Base-by-base conservation (phyloP, 371 early-diverging fungal species). In the Apophysomyces ossiformis region DNA sequence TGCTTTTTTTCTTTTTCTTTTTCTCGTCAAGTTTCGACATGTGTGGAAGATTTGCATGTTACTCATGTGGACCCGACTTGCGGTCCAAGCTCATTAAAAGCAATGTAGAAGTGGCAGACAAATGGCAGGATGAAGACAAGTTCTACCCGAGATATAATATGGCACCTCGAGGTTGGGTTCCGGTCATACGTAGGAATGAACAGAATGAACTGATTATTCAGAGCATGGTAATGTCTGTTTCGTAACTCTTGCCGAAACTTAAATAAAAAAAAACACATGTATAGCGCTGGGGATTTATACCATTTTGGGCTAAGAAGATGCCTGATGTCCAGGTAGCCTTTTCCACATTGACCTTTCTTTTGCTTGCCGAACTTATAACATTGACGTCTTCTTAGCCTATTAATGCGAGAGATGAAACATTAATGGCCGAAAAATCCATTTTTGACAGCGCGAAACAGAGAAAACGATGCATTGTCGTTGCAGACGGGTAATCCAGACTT, bases 321-420 rank as follows among this genome's bases (percentile, higher is more conserved):
- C 85, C 85, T 1, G 77, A 81, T 21, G 71, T 66, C 15, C 73
- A 69, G 66, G 79, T 74, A 69, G 4, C 1, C 15, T 18, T 26
- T 43, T 35, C 13, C 39, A 44, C 13, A 26, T 60, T 44, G 37
- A 8, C 32, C 32, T 26, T 2, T 26, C 32, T 26, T 26, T 26
- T 26, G 32, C 32, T 26, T 26, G 32, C 2, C 32, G 32, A 26
- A 26, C 32, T 26, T 26, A 26, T 26, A 26, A 2, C 32, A 26
- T 50, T 12, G 18, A 37, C 38, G 45, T 1, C 5, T 37, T 13
- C 15, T 32, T 45, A 75, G 66, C 79, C 86, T 7, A 82, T 85
- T 64, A 93, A 92, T 74, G 91, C 89, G 0, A 80, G 92, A 18
- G 86, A 85, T 61, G 92, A 93, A 32, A 85, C 90, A 1, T 64